These are phyloP conservation scores for Pythium volutum DNA, from an alignment of 352 stramenopile genomes.

Conservation along the genomic window DNA sequence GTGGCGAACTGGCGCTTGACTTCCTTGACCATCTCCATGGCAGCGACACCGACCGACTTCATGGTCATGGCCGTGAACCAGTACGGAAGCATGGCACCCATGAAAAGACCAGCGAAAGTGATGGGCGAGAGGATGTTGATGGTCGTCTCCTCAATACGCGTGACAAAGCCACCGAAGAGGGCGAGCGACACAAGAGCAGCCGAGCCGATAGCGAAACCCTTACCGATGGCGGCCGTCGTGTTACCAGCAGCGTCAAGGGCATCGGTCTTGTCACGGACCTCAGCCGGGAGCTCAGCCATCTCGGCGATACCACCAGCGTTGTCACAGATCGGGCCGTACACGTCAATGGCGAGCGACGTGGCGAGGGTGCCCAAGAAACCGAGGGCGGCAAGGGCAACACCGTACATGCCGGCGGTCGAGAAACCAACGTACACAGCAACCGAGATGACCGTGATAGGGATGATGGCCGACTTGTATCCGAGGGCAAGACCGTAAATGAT, in stretches of 20 bases:
- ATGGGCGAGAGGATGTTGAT: slow-evolving; percentile 98
- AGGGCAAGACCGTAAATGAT: slow-evolving; percentile 99
- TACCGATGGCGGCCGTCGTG: slow-evolving; percentile 99
- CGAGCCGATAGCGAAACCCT: slow-evolving; percentile 99
- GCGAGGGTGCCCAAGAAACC: slow-evolving; percentile 98
- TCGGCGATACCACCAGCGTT: slow-evolving; percentile 99
- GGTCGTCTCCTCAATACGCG: slow-evolving; percentile 91
- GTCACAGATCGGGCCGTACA: slow-evolving; percentile 99
- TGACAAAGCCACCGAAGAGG: slow-evolving; percentile 98
- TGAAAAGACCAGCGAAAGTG: slow-evolving; percentile 98
- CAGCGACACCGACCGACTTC: slow-evolving; percentile 98
- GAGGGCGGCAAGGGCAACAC: slow-evolving; percentile 95
- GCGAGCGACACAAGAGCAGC: slow-evolving; percentile 98
- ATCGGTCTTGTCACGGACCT: slow-evolving; percentile 99
- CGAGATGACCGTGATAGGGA: slow-evolving; percentile 98
- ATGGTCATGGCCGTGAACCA: slow-evolving; percentile 99
- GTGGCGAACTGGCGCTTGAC: slow-evolving; percentile 99
- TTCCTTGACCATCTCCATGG: slow-evolving; percentile 99
- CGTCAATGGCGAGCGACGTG: slow-evolving; percentile 98
- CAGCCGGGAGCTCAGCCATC: slow-evolving; percentile 96
- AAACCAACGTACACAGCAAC: slow-evolving; percentile 98
- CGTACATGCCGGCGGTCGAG: slow-evolving; percentile 97
- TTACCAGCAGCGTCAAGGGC: slow-evolving; percentile 99
- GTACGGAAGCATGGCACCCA: slow-evolving; percentile 99
- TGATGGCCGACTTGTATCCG: slow-evolving; percentile 99